Conservation (phyloP, 208 protist genomes). For the Phytomonas sp. region DNA sequence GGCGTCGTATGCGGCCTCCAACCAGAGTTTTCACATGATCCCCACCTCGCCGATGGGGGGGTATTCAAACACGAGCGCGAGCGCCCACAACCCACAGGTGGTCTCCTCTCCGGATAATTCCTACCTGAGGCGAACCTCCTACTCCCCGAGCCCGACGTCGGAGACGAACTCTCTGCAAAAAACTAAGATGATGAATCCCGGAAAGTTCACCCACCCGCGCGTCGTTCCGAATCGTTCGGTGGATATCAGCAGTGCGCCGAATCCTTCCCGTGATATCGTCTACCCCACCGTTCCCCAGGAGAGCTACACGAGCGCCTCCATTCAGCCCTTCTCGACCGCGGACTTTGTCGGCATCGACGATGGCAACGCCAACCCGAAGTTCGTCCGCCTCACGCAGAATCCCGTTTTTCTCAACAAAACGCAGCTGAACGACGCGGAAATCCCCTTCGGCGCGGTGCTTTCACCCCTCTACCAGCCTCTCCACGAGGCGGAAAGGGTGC, state of each 20-base stretch:
- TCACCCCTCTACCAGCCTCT: constrained; percentile 73
- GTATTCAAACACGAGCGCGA: background rate
- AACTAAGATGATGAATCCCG: background rate
- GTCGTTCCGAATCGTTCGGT: constrained; percentile 24
- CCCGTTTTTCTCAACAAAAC: constrained; percentile 42
- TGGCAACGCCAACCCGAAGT: constrained; percentile 85
- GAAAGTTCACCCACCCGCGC: background rate
- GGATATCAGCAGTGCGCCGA: constrained; percentile 44
- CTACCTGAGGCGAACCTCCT: background rate
- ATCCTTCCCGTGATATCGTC: constrained; percentile 41
- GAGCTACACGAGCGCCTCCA: constrained; percentile 36
- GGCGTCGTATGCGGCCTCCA: background rate
- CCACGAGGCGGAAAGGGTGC: constrained; percentile 54
- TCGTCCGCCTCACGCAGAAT: constrained; percentile 75
- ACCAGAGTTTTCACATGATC: background rate
- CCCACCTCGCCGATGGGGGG: background rate
- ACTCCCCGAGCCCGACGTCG: background rate
- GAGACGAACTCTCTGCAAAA: background rate
- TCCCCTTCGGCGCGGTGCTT: constrained; percentile 81
- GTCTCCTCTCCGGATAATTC: background rate
- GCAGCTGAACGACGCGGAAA: constrained; percentile 55
- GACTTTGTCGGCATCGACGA: constrained; percentile 82
- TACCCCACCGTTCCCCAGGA: constrained; percentile 21
- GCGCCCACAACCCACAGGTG: background rate
- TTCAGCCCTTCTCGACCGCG: constrained; percentile 41